Evolutionary conservation across 306 rosid genomes (phyloP).

Genomic region (Pyrus bretschneideri): DNA sequence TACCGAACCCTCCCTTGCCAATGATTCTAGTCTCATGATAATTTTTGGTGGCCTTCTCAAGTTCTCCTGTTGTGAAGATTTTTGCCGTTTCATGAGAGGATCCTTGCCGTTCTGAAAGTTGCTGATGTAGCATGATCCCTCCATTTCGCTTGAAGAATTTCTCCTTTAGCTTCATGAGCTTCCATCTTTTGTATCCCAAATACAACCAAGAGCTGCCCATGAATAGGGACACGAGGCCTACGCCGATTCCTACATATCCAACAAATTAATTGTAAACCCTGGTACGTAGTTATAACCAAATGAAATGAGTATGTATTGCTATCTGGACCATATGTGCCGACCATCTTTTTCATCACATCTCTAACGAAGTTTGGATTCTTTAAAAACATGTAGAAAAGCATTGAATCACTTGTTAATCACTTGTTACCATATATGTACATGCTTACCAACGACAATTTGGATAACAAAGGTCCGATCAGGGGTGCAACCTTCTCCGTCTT

Average conservation of each 20-base stretch:
- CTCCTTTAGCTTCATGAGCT: conserved; percentile 20
- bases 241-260: conserved; percentile 12
- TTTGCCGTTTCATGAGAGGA: neutral
- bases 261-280: too few species aligned
- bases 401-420: too few species aligned
- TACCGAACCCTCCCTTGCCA: conserved; percentile 39
- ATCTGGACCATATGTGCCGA: too few species aligned
- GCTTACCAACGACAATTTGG: neutral
- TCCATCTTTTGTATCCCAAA: conserved; percentile 24
- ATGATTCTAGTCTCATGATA: conserved; percentile 18
- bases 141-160: conserved; percentile 35
- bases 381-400: too few species aligned
- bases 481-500: conserved; percentile 7
- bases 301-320: too few species aligned
- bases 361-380: too few species aligned
- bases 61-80: conserved; percentile 18
- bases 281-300: too few species aligned
- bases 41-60: conserved; percentile 36
- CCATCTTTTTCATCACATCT: too few species aligned
- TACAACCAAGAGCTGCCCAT: conserved; percentile 18
- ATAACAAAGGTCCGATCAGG: neutral
- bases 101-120: neutral
- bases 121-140: conserved; percentile 22
- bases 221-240: conserved; percentile 6
- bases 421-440: neutral